Base-by-base conservation (phyloP, 1,139 yeast genomes). In the Zygoascus hellenicus region DNA sequence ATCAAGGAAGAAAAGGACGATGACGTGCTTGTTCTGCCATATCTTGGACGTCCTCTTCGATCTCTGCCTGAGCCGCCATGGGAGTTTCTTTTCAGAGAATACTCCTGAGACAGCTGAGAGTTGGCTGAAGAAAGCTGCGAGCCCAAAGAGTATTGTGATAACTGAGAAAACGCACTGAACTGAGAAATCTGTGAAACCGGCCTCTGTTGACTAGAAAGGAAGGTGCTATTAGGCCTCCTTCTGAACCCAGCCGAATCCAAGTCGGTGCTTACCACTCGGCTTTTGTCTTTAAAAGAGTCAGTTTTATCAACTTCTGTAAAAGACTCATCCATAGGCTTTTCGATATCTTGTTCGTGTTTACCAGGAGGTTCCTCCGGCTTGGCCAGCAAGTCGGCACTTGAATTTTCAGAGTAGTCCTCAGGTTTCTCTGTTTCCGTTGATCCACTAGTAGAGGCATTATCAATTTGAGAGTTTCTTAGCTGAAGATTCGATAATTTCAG, bases 151-250 rank as follows among this genome's bases (percentile, higher is more conserved):
- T 67, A 70, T 55, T 80, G 84, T 45, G 85, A 79, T 36, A 75
- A 58, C 45, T 74, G 77, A 50, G 81, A 76, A 19, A 74, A 57
- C 54, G 77, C 77, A 48, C 84, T 78, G 32, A 76, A 69, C 56
- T 80, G 86, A 0, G 90, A 82, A 2, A 82, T 66, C 66, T 81
- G 76, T 0, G 90, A 82, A 4, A 79, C 71, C 1, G 90, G 89
- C 46, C 92, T 67, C n/a, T 37, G 42, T 15, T 32, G 40, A 9
- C 42, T 14, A 15, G 45, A 42, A 15, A 42, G 39, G 9, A 36
- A 28, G 28, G 33, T 41, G 17, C 45, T 43, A 32, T 36, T 36
- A 7, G 35, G 43, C 15, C 43, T 31, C 13, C 38, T 41, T 33
- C 31, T 13, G 7, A 15, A n/a, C 13, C 14, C 11, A 17, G 38